phyloP scores from a whole-genome alignment of 1,284 basidiomycete species.

The Coniferiporia sulphurascens region DNA sequence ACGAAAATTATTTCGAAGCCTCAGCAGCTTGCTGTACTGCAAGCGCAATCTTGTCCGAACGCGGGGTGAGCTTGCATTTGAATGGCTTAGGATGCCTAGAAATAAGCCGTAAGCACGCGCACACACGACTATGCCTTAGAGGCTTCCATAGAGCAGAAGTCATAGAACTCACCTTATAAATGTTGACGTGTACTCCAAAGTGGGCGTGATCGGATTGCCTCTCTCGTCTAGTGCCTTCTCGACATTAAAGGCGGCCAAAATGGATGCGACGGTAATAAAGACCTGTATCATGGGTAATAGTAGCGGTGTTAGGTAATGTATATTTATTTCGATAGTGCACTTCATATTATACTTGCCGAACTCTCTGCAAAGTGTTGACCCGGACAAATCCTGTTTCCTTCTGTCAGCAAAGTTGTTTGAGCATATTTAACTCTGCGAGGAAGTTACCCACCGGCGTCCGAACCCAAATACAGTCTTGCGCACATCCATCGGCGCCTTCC shows the following conservation, averaged over 20 bases:
- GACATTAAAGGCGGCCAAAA: conserved; percentile 21
- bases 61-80: no score
- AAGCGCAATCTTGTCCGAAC: no score
- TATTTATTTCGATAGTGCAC: not conserved
- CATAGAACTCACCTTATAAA: conserved; percentile 12
- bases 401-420: not conserved
- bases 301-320: no score
- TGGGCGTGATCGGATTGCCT: conserved; percentile 13
- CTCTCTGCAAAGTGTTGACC: conserved; percentile 7
- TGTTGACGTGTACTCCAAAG: not conserved
- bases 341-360: not conserved
- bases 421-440: no score
- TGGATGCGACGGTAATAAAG: conserved; percentile 13
- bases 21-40: no score
- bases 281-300: not conserved
- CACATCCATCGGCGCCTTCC: not conserved
- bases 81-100: no score
- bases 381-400: conserved; percentile 5
- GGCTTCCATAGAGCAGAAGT: no score
- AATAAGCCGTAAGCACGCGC: no score
- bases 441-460: conserved; percentile 6
- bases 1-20: no score
- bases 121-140: no score
- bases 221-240: conserved; percentile 16
- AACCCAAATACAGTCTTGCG: conserved; percentile 11